A percentile compares a stretch with the other conserved stretches of the same genome.
Conservation (phyloP, 2,329 filamentous ascomycete species). For the Xylariaceae sp. region DNA sequence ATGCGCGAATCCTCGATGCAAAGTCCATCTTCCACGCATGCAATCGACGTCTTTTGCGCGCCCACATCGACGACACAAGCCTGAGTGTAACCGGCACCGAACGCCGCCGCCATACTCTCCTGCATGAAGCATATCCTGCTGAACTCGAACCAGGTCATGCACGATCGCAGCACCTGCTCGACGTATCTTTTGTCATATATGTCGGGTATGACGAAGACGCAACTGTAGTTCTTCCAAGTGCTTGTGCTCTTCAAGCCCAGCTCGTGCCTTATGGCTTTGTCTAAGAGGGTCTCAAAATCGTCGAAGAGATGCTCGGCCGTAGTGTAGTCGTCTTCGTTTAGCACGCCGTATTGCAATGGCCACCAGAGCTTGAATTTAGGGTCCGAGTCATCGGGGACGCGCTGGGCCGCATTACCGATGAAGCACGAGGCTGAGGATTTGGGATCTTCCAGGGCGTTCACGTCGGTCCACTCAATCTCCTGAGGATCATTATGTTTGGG, state of each 20-base stretch:
- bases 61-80: slow-evolving; percentile 95
- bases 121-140: slow-evolving; percentile 90
- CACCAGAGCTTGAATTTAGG: slow-evolving; percentile 91
- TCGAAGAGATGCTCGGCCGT: slow-evolving; percentile 78
- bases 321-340: slow-evolving; percentile 86
- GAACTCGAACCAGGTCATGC: slow-evolving; percentile 88
- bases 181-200: slow-evolving; percentile 95
- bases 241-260: slow-evolving; percentile 74
- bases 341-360: slow-evolving; percentile 82
- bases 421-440: slow-evolving; percentile 63
- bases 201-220: slow-evolving; percentile 95
- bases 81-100: slow-evolving; percentile 90
- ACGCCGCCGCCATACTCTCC: slow-evolving; percentile 91
- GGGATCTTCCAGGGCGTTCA: slow-evolving; percentile 64
- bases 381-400: slow-evolving; percentile 83
- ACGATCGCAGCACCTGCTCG: slow-evolving; percentile 76
- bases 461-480: slow-evolving; percentile 92
- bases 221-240: slow-evolving; percentile 87
- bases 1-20: slow-evolving; percentile 91
- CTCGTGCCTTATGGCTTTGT: slow-evolving; percentile 83
- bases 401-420: slow-evolving; percentile 75
- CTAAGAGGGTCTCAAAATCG: slow-evolving; percentile 83
- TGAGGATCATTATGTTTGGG: slow-evolving; percentile 92
- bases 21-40: slow-evolving; percentile 95
- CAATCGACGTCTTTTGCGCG: slow-evolving; percentile 94